phyloP scores from a whole-genome alignment of 768 basidiomycete genomes.

The Kwoniella sp. region DNA sequence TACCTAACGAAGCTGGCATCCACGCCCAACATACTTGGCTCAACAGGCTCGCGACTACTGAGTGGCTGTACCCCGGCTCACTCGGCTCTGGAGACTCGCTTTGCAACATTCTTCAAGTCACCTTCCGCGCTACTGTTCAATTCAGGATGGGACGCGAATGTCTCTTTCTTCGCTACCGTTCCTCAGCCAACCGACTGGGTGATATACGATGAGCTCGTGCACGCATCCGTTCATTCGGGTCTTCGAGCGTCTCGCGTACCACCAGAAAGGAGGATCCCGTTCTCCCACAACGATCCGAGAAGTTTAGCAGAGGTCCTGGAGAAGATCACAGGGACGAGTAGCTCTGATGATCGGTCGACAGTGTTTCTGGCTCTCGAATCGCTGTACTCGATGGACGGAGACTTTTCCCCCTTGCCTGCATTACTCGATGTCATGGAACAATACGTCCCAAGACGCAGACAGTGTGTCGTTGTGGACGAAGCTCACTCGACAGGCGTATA shows the following conservation, averaged over 20 bases:
- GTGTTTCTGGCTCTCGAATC: constrained; percentile 85
- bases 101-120: constrained; percentile 67
- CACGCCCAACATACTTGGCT: constrained; percentile 71
- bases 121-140: constrained; percentile 80
- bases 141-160: constrained; percentile 91
- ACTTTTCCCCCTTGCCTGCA: constrained; percentile 71
- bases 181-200: constrained; percentile 78
- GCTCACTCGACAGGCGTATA: constrained; percentile 92
- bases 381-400: constrained; percentile 95
- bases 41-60: constrained; percentile 83
- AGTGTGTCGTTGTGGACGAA: constrained; percentile 81
- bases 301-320: constrained; percentile 61
- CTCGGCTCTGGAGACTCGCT: constrained; percentile 69
- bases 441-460: constrained; percentile 63
- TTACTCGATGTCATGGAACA: constrained; percentile 68
- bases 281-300: constrained; percentile 72
- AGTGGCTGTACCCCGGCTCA: constrained; percentile 72
- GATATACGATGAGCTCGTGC: constrained; percentile 82
- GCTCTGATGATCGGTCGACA: constrained; percentile 48
- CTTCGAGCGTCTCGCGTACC: constrained; percentile 65
- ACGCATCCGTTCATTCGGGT: constrained; percentile 89
- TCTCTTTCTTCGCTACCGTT: constrained; percentile 76
- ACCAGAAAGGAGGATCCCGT: constrained; percentile 59
- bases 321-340: constrained; percentile 54
- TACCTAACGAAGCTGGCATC: constrained; percentile 65